Evolutionary conservation across 768 basidiomycete species (phyloP).

Genomic region (Termitomyces sp.): DNA sequence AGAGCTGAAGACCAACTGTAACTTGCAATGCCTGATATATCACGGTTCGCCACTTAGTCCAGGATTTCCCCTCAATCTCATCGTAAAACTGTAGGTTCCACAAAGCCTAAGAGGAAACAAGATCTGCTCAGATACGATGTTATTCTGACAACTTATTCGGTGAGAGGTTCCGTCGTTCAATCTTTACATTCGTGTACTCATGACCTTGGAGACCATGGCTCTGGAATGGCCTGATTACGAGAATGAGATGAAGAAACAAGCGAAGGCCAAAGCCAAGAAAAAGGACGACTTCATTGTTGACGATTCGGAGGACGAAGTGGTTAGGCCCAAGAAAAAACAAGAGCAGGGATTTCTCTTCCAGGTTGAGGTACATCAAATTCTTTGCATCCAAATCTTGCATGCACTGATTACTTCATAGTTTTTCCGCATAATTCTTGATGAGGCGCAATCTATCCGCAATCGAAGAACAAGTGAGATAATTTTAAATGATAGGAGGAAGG

Average conservation of each 20-base stretch:
- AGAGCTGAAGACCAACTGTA: conserved; percentile 52
- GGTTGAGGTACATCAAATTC: conserved; percentile 35
- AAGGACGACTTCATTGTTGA: conserved; percentile 32
- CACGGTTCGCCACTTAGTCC: conserved; percentile 41
- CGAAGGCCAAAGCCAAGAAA: conserved; percentile 25
- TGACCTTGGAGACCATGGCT: conserved; percentile 47
- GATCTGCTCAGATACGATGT: conserved; percentile 60
- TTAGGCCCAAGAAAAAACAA: conserved; percentile 27
- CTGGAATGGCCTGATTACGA: conserved; percentile 59
- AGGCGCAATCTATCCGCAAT: conserved; percentile 56
- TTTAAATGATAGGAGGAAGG: not conserved
- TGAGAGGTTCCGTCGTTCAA: conserved; percentile 21
- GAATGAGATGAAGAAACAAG: conserved; percentile 42
- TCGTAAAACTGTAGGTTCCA: conserved; percentile 31
- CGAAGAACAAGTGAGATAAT: conserved; percentile 40
- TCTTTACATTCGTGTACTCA: not conserved
- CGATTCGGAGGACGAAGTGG: conserved; percentile 36
- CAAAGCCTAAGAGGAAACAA: conserved; percentile 43
- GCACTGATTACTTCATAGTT: conserved; percentile 31
- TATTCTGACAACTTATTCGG: conserved; percentile 56
- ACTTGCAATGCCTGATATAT: conserved; percentile 55
- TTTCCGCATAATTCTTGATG: conserved; percentile 54
- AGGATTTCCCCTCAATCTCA: not conserved
- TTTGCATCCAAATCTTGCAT: not conserved
- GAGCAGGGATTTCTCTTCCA: conserved; percentile 48